These are phyloP conservation scores for Fraxinus cuspidata DNA, from an alignment of 257 asterid genomes.

Conservation along the genomic window DNA sequence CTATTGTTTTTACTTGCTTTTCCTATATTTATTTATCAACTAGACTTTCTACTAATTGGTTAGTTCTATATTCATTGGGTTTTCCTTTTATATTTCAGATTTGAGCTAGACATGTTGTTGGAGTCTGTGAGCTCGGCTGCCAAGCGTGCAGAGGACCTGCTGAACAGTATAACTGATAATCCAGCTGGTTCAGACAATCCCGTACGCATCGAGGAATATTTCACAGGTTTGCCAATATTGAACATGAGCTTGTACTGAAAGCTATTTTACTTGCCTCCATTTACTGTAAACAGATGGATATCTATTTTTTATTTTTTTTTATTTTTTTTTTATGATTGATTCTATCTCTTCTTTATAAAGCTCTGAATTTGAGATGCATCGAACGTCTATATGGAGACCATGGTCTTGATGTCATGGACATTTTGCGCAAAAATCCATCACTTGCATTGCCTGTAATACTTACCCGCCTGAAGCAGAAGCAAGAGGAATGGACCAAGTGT, in stretches of 20 bases:
- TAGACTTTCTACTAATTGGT: conserved; percentile 17
- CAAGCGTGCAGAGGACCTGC: conserved; percentile 80
- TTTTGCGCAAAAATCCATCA: conserved; percentile 82
- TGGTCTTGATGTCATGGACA: conserved; percentile 95
- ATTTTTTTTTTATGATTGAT: conserved; percentile 12
- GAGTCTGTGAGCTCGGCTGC: conserved; percentile 85
- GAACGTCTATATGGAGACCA: conserved; percentile 98
- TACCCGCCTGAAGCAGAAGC: conserved; percentile 95
- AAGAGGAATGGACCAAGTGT: conserved; percentile 94
- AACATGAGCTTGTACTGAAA: conserved; percentile 13
- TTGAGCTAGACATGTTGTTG: conserved; percentile 95
- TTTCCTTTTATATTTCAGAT: conserved; percentile 51
- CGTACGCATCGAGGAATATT: conserved; percentile 71
- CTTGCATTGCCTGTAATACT: conserved; percentile 78
- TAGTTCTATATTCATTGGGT: conserved; percentile 11
- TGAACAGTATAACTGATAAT: conserved; percentile 60
- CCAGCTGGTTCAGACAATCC: conserved; percentile 59
- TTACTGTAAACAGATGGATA: conserved; percentile 1
- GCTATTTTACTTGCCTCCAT: background rate
- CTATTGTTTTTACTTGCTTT: background rate
- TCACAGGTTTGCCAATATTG: conserved; percentile 67
- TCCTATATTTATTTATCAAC: background rate
- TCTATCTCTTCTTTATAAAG: conserved; percentile 43
- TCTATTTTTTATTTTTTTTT: background rate
- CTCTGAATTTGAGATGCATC: conserved; percentile 84